Evolutionary conservation across 139 green algal genomes (phyloP), one percentile per base, ranked within the genome.

Genomic region (Volvox reticuliferus): DNA sequence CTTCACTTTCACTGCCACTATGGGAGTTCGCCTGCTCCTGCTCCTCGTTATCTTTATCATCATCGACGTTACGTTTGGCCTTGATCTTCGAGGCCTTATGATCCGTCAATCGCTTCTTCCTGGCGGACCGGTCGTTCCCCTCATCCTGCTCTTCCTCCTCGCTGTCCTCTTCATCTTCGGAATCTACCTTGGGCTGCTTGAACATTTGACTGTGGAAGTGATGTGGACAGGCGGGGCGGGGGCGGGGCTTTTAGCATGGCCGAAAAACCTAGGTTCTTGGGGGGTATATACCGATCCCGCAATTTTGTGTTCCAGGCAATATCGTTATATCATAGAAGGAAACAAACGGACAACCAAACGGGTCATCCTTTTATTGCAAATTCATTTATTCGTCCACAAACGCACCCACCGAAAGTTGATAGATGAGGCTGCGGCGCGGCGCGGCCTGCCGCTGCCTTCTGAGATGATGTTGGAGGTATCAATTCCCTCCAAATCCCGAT

Each of bases 401-500:
- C 5, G 44, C 44, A 55, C 68, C 5, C 75, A 90, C 73, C 55
- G 76, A 71, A 77, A 85, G 86, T 84, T 78, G 9, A 63, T n/a
- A 36, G 50, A 33, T 12, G 86, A 71, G 33, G 92, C 77, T 32
- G 91, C 86, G 21, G 88, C 89, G n/a, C 92, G 33, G 9, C 95
- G 88, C 65, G 93, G 91, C 24, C 93, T 77, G 26, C 94, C 92
- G 12, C 67, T 88, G 13, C 18, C 81, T 33, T 33, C 63, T 22
- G 89, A 86, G 22, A 98, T 93, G 92, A 98, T 97, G 93, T 98
- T 98, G 87, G 91, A 96, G 9, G 90, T 95, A 92, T 98, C 96
- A 78, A 98, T 98, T 36, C 96, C 96, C 16, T 97, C 96, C 79
- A 98, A 78, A 73, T 98, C 96, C 2, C 93, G 85, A 82, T 96